A percentile compares a stretch with the other conserved stretches of the same genome.
Conservation (phyloP, 2,329 filamentous ascomycete species). For the Akanthomyces uredinophilus region DNA sequence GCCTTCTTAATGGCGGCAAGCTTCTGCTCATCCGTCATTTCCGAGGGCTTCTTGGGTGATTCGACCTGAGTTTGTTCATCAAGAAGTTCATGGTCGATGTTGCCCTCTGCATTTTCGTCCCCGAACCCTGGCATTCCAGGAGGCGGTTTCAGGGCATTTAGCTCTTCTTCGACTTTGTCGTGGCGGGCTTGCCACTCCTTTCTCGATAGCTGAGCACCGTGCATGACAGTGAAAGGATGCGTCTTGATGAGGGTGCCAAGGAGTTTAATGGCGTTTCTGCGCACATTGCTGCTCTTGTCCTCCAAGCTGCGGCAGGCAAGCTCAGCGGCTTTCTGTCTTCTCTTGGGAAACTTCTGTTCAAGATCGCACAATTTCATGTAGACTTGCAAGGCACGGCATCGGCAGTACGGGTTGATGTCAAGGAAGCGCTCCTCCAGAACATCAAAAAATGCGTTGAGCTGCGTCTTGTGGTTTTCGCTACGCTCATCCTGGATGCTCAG, state of each 20-base stretch:
- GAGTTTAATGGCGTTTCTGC: constrained; percentile 90
- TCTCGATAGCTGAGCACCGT: constrained; percentile 77
- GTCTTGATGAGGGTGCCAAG: constrained; percentile 84
- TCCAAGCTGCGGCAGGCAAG: constrained; percentile 84
- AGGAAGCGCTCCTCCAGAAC: constrained; percentile 94
- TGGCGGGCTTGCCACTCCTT: constrained; percentile 82
- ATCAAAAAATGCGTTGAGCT: constrained; percentile 95
- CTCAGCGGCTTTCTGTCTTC: constrained; percentile 81
- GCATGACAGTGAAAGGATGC: constrained; percentile 88
- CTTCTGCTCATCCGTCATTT: constrained; percentile 76
- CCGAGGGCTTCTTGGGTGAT: constrained; percentile 58
- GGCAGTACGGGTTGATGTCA: constrained; percentile 93
- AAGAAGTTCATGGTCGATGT: constrained; percentile 71
- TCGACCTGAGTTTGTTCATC: constrained; percentile 84
- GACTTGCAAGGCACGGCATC: constrained; percentile 87
- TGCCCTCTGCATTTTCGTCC: constrained; percentile 60
- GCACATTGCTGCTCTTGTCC: constrained; percentile 97
- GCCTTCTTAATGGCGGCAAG: constrained; percentile 70
- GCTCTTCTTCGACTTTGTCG: constrained; percentile 75
- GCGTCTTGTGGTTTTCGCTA: constrained; percentile 87
- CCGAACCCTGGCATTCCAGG: constrained; percentile 59
- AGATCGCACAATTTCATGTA: constrained; percentile 88
- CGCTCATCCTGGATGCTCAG: constrained; percentile 88
- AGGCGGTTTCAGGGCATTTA: constrained; percentile 77
- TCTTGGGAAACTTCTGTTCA: constrained; percentile 93